Evolutionary conservation across 352 stramenopile genomes (phyloP).

Genomic region (Ophiocytium majus): DNA sequence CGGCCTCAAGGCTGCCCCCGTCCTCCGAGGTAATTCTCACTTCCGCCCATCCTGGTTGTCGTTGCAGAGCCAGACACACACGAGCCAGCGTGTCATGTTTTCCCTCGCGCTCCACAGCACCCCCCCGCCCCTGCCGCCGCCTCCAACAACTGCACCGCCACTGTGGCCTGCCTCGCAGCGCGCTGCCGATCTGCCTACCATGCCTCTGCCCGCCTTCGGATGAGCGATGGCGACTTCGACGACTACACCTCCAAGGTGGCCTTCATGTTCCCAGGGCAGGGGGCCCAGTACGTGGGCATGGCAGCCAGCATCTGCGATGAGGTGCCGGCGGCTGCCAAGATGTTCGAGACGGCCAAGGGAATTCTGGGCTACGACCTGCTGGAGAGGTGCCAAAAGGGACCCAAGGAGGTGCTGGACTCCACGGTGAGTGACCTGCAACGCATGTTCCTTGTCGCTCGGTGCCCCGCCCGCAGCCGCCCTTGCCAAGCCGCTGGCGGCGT

Average conservation of each 20-base stretch:
- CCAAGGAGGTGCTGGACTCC: conserved; percentile 69
- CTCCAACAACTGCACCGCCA: not conserved
- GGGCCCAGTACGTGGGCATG: conserved; percentile 58
- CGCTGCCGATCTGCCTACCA: not conserved
- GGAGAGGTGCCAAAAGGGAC: conserved; percentile 68
- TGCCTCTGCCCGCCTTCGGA: conserved; percentile 5
- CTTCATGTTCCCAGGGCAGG: conserved; percentile 63
- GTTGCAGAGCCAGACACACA: not conserved
- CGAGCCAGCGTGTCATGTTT: no score
- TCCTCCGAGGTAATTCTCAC: not conserved
- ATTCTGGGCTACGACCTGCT: conserved; percentile 81
- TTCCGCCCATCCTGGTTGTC: not conserved
- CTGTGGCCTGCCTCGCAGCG: not conserved
- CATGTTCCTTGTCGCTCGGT: no score
- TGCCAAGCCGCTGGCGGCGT: no score
- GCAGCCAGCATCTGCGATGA: conserved; percentile 50
- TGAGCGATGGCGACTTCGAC: conserved; percentile 53
- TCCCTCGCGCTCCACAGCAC: not conserved
- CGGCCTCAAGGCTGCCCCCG: not conserved
- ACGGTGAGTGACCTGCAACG: conserved; percentile 57
- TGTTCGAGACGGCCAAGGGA: conserved; percentile 76
- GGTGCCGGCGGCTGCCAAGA: conserved; percentile 66
- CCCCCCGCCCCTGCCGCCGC: no score
- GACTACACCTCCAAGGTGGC: conserved; percentile 48
- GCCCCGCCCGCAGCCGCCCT: no score